Conservation (phyloP, 345 rosid species). For the Noccaea caerulescens region DNA sequence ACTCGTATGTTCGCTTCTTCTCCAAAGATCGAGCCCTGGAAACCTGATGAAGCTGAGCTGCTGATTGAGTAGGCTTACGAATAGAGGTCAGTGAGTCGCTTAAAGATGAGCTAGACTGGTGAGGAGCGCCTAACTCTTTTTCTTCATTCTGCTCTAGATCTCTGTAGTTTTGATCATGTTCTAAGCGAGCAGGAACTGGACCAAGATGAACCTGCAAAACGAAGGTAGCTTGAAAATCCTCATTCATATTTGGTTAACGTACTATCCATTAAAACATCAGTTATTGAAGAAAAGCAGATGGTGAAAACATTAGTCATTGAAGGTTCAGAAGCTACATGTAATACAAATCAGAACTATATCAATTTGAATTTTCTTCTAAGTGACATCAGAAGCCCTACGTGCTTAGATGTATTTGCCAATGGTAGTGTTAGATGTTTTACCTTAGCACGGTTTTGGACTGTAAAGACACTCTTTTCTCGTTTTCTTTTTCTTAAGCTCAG, state of each 20-base stretch:
- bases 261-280: background rate
- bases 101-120: conserved; percentile 39
- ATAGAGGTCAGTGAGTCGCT: conserved; percentile 68
- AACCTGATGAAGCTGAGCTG: conserved; percentile 71
- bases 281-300: background rate
- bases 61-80: conserved; percentile 70
- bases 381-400: background rate
- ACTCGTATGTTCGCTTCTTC: conserved; percentile 58
- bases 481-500: conserved; percentile 25
- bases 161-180: background rate
- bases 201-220: conserved; percentile 26
- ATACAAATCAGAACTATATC: background rate
- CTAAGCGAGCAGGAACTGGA: background rate
- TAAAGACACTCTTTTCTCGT: conserved; percentile 1
- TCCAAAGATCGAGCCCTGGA: conserved; percentile 72
- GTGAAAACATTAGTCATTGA: background rate
- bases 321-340: conserved; percentile 4
- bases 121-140: background rate
- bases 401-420: background rate
- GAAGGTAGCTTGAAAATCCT: background rate
- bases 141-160: background rate
- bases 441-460: background rate
- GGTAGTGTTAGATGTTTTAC: conserved; percentile 15
- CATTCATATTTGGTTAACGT: conserved; percentile 7
- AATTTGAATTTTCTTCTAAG: background rate